Evolutionary conservation across 2,329 filamentous ascomycete genomes (phyloP), one percentile per base, ranked within the genome.

Genomic region (Aspergillus udagawae): DNA sequence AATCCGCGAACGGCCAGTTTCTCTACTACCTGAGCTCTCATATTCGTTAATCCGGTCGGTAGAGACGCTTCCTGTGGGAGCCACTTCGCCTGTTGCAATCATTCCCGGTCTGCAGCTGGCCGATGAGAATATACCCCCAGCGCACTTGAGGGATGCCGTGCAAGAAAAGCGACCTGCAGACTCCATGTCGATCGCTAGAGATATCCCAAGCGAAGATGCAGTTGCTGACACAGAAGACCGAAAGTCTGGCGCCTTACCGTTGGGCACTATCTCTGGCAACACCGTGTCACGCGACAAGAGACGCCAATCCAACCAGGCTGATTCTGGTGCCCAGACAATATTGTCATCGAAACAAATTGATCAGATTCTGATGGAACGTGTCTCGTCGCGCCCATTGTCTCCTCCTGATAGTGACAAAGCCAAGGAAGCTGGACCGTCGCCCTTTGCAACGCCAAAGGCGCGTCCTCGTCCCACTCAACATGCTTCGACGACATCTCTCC

Each of bases 271-370:
- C 12, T 85, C 86, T n/a, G 77, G 77, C 54, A 89, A 89, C 66
- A 74, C 79, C 49, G 60, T 69, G 28, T 61, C 67, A 27, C 67
- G 67, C 25, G 68, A 69, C 47, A 51, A 61, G 27, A 67, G 53
- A 54, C 60, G 63, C n/a, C 61, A 57, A 23, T 66, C 70, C 44
- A 72, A 76, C 54, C 88, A 82, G 59, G 77, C 80, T 21, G 91
- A 96, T 66, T 87, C 89, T 63, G 84, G 87, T 53, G 88, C 89
- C 14, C 93, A 97, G 75, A 97, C 92, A 25, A 82, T 88, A 42
- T 79, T 97, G 29, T 95, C 91, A n/a, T 84, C 90, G 0, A 84
- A 89, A 51, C 86, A 89, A 55, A 91, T 96, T 61, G 92, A 96
- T 64, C 83, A 85, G 55, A 81, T 96, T 67, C 75, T 95, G 55